Evolutionary conservation across 192 early-diverging fungal genomes (phyloP).

Genomic region (Lobosporangium transversale): DNA sequence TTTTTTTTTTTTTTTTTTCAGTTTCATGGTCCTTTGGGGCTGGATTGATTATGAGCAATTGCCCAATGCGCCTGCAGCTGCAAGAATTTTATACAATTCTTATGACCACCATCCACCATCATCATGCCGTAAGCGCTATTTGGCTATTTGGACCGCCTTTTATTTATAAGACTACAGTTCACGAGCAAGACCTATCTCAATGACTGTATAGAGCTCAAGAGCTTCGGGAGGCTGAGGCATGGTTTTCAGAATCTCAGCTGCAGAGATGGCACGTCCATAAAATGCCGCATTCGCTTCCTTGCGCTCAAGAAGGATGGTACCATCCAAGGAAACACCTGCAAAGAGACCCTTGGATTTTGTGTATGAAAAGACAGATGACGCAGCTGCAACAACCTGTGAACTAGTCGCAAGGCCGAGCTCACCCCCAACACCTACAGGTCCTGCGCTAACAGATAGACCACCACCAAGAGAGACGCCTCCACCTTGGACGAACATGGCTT

Average conservation of each 20-base stretch:
- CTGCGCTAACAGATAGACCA: slow-evolving; percentile 70
- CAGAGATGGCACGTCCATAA: slow-evolving; percentile 78
- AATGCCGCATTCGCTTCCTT: slow-evolving; percentile 83
- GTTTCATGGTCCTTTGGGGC: too few species aligned
- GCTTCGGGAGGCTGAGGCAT: slow-evolving; percentile 75
- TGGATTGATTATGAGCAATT: too few species aligned
- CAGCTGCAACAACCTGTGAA: slow-evolving; percentile 55
- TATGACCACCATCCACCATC: too few species aligned
- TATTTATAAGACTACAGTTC: slow-evolving; percentile 52
- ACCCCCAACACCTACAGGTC: slow-evolving; percentile 63
- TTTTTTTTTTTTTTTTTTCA: background rate
- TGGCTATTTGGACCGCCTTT: too few species aligned
- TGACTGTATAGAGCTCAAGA: slow-evolving; percentile 79
- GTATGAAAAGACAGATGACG: slow-evolving; percentile 88
- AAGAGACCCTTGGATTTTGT: slow-evolving; percentile 90
- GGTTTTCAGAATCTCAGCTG: slow-evolving; percentile 84
- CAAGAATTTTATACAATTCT: too few species aligned
- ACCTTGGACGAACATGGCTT: slow-evolving; percentile 84
- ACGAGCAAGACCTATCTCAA: slow-evolving; percentile 62
- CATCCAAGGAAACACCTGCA: slow-evolving; percentile 87
- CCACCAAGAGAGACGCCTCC: slow-evolving; percentile 93
- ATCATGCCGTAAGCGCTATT: slow-evolving; percentile 19
- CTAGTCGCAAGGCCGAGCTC: slow-evolving; percentile 55
- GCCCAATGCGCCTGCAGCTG: background rate
- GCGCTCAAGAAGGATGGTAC: slow-evolving; percentile 84